phyloP scores from a whole-genome alignment of 192 early-diverging fungal genomes.

The Mortierella alpina region DNA sequence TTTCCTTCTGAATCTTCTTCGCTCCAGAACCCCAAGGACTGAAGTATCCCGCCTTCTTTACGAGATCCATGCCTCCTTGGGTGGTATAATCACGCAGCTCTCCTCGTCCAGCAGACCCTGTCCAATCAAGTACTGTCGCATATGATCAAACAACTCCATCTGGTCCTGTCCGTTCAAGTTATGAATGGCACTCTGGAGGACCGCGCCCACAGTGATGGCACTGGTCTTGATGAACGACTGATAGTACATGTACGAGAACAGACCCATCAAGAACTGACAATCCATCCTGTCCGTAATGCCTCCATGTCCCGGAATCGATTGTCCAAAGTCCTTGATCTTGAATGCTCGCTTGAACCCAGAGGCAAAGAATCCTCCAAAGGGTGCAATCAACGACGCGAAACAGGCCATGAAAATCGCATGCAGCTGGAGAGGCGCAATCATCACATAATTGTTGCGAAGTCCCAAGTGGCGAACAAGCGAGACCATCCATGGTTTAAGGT shows the following conservation, averaged over 20 bases:
- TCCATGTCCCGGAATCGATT: slow-evolving; percentile 98
- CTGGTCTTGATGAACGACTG: slow-evolving; percentile 84
- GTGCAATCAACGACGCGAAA: slow-evolving; percentile 95
- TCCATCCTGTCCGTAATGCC: slow-evolving; percentile 98
- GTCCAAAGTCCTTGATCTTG: slow-evolving; percentile 96
- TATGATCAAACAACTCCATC: slow-evolving; percentile 52
- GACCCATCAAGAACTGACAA: slow-evolving; percentile 97
- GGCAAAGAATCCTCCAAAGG: slow-evolving; percentile 99
- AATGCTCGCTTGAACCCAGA: slow-evolving; percentile 97
- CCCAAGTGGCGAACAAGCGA: slow-evolving; percentile 43
- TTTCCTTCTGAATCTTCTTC: too few relatives aligned
- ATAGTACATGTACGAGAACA: slow-evolving; percentile 93
- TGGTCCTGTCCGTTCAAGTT: slow-evolving; percentile 49
- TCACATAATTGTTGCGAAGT: slow-evolving; percentile 56
- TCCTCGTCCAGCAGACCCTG: slow-evolving; percentile 50
- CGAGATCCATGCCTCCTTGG: slow-evolving; percentile 50
- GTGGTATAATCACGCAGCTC: slow-evolving; percentile 46
- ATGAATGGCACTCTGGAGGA: slow-evolving; percentile 42
- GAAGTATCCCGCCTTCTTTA: not conserved
- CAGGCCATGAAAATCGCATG: slow-evolving; percentile 89
- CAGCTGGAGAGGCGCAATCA: slow-evolving; percentile 85
- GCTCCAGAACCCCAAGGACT: too few relatives aligned
- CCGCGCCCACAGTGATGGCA: slow-evolving; percentile 35
- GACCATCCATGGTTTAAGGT: slow-evolving; percentile 55
- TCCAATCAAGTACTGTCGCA: slow-evolving; percentile 55